Evolutionary conservation across 2,329 filamentous ascomycete genomes (phyloP).

Genomic region (Rhynchosporium agropyri): DNA sequence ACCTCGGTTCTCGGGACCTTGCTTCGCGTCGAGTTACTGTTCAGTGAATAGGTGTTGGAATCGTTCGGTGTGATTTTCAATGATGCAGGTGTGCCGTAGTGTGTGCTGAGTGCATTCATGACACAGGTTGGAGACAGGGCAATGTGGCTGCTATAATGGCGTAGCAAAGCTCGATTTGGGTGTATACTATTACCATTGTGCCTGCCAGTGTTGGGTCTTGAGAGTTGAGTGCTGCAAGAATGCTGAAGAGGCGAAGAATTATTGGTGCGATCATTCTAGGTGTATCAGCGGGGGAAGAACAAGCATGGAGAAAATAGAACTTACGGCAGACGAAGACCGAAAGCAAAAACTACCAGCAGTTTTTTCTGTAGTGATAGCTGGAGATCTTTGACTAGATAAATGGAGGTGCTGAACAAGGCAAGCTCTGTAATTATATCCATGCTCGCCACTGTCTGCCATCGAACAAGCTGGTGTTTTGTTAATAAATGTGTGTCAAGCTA

Average conservation of each 20-base stretch:
- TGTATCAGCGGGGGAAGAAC: neutral
- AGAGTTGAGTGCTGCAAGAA: slow-evolving; percentile 39
- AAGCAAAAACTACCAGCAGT: slow-evolving; percentile 45
- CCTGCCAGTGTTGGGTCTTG: slow-evolving; percentile 45
- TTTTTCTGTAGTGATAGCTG: slow-evolving; percentile 46
- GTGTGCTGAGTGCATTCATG: slow-evolving; percentile 40
- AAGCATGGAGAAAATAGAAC: slow-evolving; percentile 19
- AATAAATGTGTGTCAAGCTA: neutral
- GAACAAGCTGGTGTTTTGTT: slow-evolving; percentile 22
- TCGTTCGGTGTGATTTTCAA: slow-evolving; percentile 8
- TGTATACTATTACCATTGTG: slow-evolving; percentile 43
- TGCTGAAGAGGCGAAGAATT: slow-evolving; percentile 44
- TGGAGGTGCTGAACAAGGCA: slow-evolving; percentile 44
- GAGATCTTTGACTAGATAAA: slow-evolving; percentile 45
- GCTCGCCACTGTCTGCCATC: slow-evolving; percentile 45
- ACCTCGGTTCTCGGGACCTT: neutral
- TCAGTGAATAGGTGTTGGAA: neutral
- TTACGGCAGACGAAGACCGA: slow-evolving; percentile 48
- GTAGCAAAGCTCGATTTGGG: slow-evolving; percentile 48
- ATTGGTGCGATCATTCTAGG: slow-evolving; percentile 12
- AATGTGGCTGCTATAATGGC: slow-evolving; percentile 47
- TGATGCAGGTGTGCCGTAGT: slow-evolving; percentile 19
- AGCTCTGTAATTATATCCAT: slow-evolving; percentile 48
- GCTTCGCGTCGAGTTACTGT: neutral
- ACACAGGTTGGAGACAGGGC: slow-evolving; percentile 52